phyloP scores from a whole-genome alignment of 768 basidiomycete species.

The Leccinum imitatum region DNA sequence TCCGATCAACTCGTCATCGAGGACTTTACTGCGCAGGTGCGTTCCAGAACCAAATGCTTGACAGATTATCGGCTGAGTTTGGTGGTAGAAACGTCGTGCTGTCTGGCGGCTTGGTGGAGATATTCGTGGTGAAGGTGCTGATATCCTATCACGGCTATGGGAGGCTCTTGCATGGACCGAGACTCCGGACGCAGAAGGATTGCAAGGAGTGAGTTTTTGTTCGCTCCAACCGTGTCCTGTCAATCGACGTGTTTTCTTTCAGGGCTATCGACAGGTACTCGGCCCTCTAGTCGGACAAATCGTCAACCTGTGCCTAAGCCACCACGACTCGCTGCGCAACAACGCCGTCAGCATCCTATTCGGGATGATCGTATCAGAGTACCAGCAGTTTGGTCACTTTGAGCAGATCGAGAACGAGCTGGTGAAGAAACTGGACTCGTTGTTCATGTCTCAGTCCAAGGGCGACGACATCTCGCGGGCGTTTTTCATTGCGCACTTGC shows the following conservation, averaged over 20 bases:
- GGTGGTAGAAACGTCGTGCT: slow-evolving; percentile 80
- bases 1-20: slow-evolving; percentile 93
- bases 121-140: slow-evolving; percentile 87
- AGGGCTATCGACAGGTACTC: slow-evolving; percentile 86
- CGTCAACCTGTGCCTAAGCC: slow-evolving; percentile 89
- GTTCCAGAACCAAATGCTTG: slow-evolving; percentile 4
- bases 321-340: slow-evolving; percentile 88
- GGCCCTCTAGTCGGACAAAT: slow-evolving; percentile 85
- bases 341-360: slow-evolving; percentile 92
- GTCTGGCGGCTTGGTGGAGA: slow-evolving; percentile 97
- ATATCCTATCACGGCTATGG: slow-evolving; percentile 80
- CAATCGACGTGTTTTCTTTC: slow-evolving; percentile 3
- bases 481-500: slow-evolving; percentile 89
- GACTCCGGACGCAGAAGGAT: slow-evolving; percentile 44
- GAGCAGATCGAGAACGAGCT: slow-evolving; percentile 90
- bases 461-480: slow-evolving; percentile 88
- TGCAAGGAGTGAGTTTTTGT: slow-evolving; percentile 61
- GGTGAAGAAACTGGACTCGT: slow-evolving; percentile 82
- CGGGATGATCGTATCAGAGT: slow-evolving; percentile 94
- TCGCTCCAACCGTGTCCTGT: background rate
- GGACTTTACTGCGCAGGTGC: slow-evolving; percentile 89
- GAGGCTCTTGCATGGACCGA: slow-evolving; percentile 80
- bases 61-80: slow-evolving; percentile 4
- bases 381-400: slow-evolving; percentile 81
- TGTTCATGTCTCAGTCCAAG: slow-evolving; percentile 93